phyloP scores from a whole-genome alignment of 495 filamentous ascomycete species.

The Trichoderma erinaceum region DNA sequence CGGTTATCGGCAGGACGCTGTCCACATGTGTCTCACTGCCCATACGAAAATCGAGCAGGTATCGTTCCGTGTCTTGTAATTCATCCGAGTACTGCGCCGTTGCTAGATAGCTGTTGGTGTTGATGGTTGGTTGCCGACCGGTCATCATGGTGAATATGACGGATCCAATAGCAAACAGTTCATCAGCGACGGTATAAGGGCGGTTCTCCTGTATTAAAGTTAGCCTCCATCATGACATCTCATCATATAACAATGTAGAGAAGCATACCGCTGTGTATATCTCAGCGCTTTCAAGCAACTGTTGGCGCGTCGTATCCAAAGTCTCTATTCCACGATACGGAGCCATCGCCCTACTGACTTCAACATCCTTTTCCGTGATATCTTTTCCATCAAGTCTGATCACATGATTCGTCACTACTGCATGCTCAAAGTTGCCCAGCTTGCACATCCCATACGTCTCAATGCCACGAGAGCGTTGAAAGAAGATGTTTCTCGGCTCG shows the following conservation, averaged over 20 bases:
- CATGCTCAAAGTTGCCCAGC: slow-evolving; percentile 36
- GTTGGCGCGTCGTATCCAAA: background rate
- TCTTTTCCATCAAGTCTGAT: background rate
- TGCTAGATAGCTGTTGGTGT: slow-evolving; percentile 1
- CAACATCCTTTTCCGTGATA: background rate
- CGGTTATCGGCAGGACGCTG: background rate
- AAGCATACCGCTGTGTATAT: background rate
- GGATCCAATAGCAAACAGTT: slow-evolving; percentile 32
- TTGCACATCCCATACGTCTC: slow-evolving; percentile 46
- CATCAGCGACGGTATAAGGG: slow-evolving; percentile 28
- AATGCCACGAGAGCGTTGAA: slow-evolving; percentile 35
- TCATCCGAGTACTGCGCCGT: background rate
- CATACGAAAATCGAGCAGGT: background rate
- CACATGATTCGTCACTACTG: slow-evolving; percentile 31
- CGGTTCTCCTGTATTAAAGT: slow-evolving; percentile 21
- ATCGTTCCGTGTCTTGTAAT: background rate
- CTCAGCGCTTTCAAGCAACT: background rate
- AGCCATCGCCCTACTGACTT: background rate
- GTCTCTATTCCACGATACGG: background rate
- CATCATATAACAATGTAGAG: background rate
- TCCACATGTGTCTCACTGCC: background rate
- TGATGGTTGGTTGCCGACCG: slow-evolving; percentile 15
- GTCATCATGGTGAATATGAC: slow-evolving; percentile 37
- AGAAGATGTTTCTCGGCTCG: slow-evolving; percentile 35
- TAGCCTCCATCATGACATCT: background rate